Evolutionary conservation across 164 flowering plant species (phyloP), one percentile per base, ranked within the genome.

Genomic region (Stephania japonica): DNA sequence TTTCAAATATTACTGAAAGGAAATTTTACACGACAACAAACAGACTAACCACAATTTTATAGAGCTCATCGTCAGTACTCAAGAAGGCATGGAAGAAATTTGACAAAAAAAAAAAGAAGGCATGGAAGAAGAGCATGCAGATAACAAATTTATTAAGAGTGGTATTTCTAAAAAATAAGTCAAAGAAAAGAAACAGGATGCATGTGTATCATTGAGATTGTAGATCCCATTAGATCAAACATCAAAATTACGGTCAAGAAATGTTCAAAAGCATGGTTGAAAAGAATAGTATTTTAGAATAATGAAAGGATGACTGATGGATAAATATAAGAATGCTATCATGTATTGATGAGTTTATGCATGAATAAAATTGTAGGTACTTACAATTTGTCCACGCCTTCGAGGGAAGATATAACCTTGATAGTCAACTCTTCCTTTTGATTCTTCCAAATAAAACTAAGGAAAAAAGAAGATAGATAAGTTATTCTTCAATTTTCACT

Each of bases 401-500:
- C 94, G 80, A 18, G 99, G 98, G 65, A 86, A 86, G 68, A 93
- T 90, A 77, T 90, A 95, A 41, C 99, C 99, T 83, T 92, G 99
- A 79, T 95, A 95, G 73, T 95, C 91, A 67, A 91, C 96, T 38
- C 81, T 88, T 65, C 98, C 98, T 81, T 92, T 93, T 26, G 93
- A 88, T 81, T 95, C 99, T 83, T 95, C 99, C 18, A 91, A 76
- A 80, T 91, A 93, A 81, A 95, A 92, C 98, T 92, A 80, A 74
- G 21, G 13, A 25, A 12, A 70, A 23, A 69, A 66, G 38, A 32
- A 41, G 13, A 27, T 10, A 66, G 14, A 27, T 53, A 53, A 53
- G 19, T 53, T 10, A 12, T 12, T 12, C 18, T 12, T n/a, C 18
- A 53, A 12, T 16, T 13, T 53, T 16, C 61, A 53, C 2, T 53